These are phyloP conservation scores for Mycosphaerella arachidis DNA, from an alignment of 2,329 filamentous ascomycete species.

Conservation along the genomic window DNA sequence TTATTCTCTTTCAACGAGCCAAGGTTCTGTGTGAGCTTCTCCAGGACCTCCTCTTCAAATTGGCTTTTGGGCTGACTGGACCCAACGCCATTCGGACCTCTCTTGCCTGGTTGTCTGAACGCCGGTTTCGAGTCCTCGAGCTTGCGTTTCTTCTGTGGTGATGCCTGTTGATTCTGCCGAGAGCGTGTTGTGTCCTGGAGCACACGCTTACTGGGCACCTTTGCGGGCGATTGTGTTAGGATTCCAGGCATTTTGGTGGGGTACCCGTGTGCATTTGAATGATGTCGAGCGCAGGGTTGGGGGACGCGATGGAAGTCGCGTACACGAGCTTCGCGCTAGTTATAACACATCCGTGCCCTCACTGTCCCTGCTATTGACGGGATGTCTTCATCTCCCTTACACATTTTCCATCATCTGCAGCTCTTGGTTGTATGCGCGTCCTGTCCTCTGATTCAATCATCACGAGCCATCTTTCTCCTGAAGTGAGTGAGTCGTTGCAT, in stretches of 20 bases:
- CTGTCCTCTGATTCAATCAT: background rate
- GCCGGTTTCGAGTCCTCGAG: conserved; percentile 62
- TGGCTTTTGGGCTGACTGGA: conserved; percentile 82
- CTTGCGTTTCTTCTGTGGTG: conserved; percentile 75
- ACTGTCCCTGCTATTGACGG: background rate
- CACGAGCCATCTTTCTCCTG: background rate
- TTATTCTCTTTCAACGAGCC: conserved; percentile 79
- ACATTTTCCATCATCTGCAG: background rate
- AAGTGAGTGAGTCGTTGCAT: background rate
- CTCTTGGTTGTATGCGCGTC: background rate
- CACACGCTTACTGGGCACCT: conserved; percentile 42
- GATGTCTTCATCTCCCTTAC: background rate
- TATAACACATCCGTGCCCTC: background rate
- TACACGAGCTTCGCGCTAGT: background rate
- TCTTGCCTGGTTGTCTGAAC: conserved; percentile 54
- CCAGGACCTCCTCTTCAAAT: conserved; percentile 89
- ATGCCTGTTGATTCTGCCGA: conserved; percentile 44
- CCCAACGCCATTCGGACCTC: conserved; percentile 49
- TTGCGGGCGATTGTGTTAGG: conserved; percentile 26
- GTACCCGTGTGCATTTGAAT: conserved; percentile 3
- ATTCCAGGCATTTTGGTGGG: conserved; percentile 31
- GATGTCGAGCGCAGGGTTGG: background rate
- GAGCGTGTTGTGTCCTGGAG: conserved; percentile 44
- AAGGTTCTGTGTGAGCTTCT: conserved; percentile 94
- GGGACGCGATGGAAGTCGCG: conserved; percentile 3